These are phyloP conservation scores for Chlorella variabilis DNA, from an alignment of 163 green algal species.

Conservation along the genomic window DNA sequence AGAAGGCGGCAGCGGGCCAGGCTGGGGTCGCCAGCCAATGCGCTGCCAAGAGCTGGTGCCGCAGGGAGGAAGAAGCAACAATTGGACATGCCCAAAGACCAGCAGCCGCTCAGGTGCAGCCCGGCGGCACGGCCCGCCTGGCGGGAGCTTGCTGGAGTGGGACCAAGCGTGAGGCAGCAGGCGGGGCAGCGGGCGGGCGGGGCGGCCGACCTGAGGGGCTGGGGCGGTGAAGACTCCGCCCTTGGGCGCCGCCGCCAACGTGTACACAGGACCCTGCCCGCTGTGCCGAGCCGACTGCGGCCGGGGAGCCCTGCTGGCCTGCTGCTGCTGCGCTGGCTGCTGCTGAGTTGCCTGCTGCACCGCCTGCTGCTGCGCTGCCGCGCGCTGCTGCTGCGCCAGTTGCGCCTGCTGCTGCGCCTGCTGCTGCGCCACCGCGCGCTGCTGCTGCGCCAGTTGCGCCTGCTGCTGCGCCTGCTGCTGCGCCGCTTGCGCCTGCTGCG, in stretches of 20 bases:
- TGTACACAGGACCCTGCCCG: conserved; percentile 30
- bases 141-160: too few species aligned
- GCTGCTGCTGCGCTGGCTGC: not conserved
- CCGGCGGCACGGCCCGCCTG: too few species aligned
- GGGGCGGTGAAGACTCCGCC: conserved; percentile 15
- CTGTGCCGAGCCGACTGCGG: conserved; percentile 30
- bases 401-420: not conserved
- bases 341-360: not conserved
- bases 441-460: not conserved
- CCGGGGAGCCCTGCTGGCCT: not conserved
- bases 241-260: conserved; percentile 5
- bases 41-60: too few species aligned
- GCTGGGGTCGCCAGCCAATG: not conserved
- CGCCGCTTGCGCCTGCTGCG: not conserved
- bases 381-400: not conserved
- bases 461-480: conserved; percentile 17
- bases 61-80: too few species aligned
- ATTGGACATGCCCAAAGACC: too few species aligned
- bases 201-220: not conserved
- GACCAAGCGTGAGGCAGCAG: too few species aligned
- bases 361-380: not conserved
- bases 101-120: too few species aligned
- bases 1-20: not conserved
- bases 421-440: not conserved
- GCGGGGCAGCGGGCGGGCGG: not conserved